phyloP scores from a whole-genome alignment of 2,329 filamentous ascomycete species.

The Beauveria scarabaeidicola region DNA sequence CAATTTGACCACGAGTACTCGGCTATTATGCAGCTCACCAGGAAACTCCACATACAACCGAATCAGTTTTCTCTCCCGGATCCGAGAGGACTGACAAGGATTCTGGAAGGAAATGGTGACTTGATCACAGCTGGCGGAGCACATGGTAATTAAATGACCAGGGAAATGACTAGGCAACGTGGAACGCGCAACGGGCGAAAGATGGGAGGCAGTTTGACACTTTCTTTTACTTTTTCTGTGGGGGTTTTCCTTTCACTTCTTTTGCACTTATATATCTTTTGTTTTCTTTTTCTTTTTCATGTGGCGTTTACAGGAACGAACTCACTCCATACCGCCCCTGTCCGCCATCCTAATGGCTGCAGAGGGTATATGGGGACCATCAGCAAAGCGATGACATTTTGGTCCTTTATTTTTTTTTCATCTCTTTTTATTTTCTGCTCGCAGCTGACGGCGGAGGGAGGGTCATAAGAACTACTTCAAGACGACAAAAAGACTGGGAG shows the following conservation, averaged over 20 bases:
- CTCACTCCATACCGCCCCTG: background rate
- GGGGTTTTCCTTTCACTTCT: background rate
- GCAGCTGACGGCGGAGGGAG: background rate
- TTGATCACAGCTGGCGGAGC: background rate
- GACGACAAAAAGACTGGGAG: constrained; percentile 14
- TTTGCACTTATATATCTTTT: background rate
- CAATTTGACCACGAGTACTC: constrained; percentile 71
- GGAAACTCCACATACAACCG: constrained; percentile 69
- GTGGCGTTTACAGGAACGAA: background rate
- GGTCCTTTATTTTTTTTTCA: background rate
- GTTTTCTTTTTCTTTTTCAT: constrained; percentile 11
- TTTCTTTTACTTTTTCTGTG: background rate
- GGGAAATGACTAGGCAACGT: background rate
- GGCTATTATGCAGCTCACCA: constrained; percentile 71
- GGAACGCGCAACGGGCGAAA: background rate
- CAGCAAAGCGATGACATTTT: background rate
- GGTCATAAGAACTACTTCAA: background rate
- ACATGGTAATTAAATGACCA: background rate
- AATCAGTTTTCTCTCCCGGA: constrained; percentile 25
- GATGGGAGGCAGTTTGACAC: background rate
- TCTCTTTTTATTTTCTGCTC: background rate
- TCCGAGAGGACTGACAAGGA: constrained; percentile 44
- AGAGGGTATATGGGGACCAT: background rate
- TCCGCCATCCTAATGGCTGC: background rate
- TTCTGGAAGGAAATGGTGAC: constrained; percentile 49